Base-by-base conservation (phyloP, 2,329 filamentous ascomycete species). In the Ascochyta clinopodiicola region DNA sequence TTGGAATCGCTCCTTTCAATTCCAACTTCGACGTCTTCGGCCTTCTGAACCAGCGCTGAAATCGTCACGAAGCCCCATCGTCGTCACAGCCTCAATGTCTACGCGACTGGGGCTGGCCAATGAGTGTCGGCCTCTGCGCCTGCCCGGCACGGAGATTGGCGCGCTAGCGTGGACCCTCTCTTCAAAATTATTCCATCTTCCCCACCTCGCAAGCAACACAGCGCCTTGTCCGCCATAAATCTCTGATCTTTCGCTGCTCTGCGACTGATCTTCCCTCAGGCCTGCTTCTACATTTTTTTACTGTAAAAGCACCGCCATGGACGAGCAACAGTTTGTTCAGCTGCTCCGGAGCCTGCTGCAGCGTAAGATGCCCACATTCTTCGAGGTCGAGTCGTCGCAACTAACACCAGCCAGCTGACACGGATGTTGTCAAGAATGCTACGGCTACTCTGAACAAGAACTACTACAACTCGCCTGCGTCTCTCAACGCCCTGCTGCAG, bases 401-500 rank as follows among this genome's bases (percentile, higher is more conserved):
- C 77, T 82, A 63, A 80, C 75, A 59, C 40, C 60, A 40, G 36
- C 48, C 72, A 96, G 92, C 95, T 74, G 89, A 96, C 79, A 96
- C 74, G 17, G 75, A 75, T 55, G 68, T 71, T 78, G 88, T 96
- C 77, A 96, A 97, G 85, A 87, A 90, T 64, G 92, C 93, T 61
- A 99, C 94, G 17, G 87, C 90, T 56, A 88, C 92, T 70, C 86
- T 98, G 57, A 93, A 96, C 79, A 95, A 96, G 78, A 91, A 90
- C 79, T 98, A 91, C 83, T 98, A 96, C 82, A 88, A 87, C 70
- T 86, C 92, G 66, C 89, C 94, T 35, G 86, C 92, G 70, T 91
- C 92, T 15, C 86, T 98, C 54, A 84, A 94, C 51, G 87, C 91
- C 69, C 88, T 98, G 60, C 86, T 98, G 66, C 92, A 97, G 79